A percentile compares a stretch with the other conserved stretches of the same genome.
Conservation (phyloP, 441 rosid genomes). For the Cnidoscolus chayamansa region DNA sequence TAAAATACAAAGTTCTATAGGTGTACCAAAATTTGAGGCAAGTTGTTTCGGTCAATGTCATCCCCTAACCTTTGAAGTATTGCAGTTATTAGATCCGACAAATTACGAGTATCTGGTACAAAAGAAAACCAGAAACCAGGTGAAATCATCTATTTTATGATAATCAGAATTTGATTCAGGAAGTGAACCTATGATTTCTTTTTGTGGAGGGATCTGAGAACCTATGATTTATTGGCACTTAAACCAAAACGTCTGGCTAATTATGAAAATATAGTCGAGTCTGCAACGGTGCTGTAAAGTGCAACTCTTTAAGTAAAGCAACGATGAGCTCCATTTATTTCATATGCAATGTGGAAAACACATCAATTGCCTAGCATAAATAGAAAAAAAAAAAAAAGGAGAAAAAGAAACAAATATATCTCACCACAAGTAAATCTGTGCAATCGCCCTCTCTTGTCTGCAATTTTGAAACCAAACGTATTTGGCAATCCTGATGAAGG, state of each 20-base stretch:
- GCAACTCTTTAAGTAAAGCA: not conserved
- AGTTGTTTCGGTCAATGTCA: conserved; percentile 70
- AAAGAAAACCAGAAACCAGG: conserved; percentile 22
- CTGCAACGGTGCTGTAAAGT: not conserved
- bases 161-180: not conserved
- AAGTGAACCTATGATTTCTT: not conserved
- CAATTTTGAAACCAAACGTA: conserved; percentile 75
- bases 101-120: conserved; percentile 55
- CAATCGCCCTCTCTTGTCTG: conserved; percentile 79
- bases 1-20: conserved; percentile 4
- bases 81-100: conserved; percentile 74
- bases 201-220: too few species aligned
- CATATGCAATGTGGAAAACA: not conserved
- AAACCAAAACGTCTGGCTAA: not conserved
- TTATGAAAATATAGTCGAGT: not conserved
- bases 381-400: not conserved
- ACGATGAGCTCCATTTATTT: conserved; percentile 4
- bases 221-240: not conserved
- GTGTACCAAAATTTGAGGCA: conserved; percentile 82
- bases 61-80: conserved; percentile 85
- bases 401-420: conserved; percentile 11
- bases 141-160: conserved; percentile 10
- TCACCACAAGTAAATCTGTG: conserved; percentile 91
- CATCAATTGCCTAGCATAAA: not conserved
- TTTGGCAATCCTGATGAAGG: conserved; percentile 39